These are phyloP conservation scores for Sporopachydermia lactativora DNA, from an alignment of 805 yeast genomes.

Conservation along the genomic window DNA sequence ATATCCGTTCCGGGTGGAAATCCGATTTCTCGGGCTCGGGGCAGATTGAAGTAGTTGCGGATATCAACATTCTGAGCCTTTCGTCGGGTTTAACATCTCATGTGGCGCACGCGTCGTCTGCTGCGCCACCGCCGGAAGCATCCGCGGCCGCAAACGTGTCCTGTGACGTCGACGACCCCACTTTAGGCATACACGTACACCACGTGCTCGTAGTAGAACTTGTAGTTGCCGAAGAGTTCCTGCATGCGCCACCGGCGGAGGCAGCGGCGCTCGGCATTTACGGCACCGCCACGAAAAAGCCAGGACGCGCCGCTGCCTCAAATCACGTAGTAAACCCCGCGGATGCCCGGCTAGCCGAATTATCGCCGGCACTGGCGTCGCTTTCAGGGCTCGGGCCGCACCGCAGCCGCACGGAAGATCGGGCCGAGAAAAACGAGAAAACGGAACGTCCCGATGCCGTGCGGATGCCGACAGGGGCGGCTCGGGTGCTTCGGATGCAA, in stretches of 20 bases:
- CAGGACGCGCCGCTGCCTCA: conserved; percentile 21
- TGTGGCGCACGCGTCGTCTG: conserved; percentile 28
- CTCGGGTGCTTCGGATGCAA: conserved; percentile 89
- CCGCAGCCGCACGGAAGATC: conserved; percentile 7
- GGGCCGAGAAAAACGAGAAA: conserved; percentile 6
- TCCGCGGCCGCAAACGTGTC: conserved; percentile 39
- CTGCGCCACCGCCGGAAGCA: conserved; percentile 16
- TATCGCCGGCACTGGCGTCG: conserved; percentile 27
- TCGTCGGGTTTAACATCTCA: conserved; percentile 39
- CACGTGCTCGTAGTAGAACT: conserved; percentile 77
- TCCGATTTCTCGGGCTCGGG: conserved; percentile 76
- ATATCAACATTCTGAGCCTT: conserved; percentile 44
- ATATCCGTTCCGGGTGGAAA: conserved; percentile 87
- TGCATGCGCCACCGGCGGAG: conserved; percentile 24
- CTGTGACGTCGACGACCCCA: conserved; percentile 75
- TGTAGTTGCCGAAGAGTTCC: conserved; percentile 83
- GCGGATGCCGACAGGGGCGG: conserved; percentile 87
- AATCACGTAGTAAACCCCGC: conserved; percentile 3
- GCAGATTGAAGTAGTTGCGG: conserved; percentile 63
- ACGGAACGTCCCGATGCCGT: conserved; percentile 17
- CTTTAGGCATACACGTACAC: conserved; percentile 58
- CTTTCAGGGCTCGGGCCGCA: conserved; percentile 1
- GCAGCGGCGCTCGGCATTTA: conserved; percentile 12
- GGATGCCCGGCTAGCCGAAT: conserved; percentile 29
- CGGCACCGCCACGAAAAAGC: conserved; percentile 14